Evolutionary conservation across 2,329 filamentous ascomycete species (phyloP), one percentile per base, ranked within the genome.

Genomic region (Ustulina deusta): DNA sequence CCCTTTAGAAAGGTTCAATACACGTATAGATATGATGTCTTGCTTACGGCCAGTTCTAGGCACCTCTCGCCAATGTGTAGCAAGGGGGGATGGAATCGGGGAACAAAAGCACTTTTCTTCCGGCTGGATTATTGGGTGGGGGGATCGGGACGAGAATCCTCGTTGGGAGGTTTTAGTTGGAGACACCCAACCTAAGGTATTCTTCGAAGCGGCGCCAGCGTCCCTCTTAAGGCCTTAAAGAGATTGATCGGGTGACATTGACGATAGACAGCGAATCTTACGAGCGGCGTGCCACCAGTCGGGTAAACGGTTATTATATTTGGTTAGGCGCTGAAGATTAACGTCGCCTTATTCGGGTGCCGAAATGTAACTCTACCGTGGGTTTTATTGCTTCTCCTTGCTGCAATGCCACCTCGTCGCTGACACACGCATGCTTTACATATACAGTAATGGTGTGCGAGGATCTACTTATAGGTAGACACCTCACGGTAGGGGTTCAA

Each of bases 261-360:
- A 56, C 34, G 54, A 55, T 29, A 56, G 29, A 44, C 32, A 56
- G 36, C 49, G 63, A 49, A 42, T 36, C 6, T 27, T 10, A 44
- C 40, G 52, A 38, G 62, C 29, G 60, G 44, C 40, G 36, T 48
- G 62, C 62, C 57, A 65, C 64, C 15, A 44, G 59, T 62, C 61
- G 65, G 65, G 54, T 68, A 68, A 65, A 59, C 58, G 68, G 68
- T 65, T 67, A 67, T 69, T 59, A 34, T 49, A 61, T 58, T 25
- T 67, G 51, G 40, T 52, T 58, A 22, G 55, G 63, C 51, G 60
- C 63, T 57, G 44, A 42, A 61, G 60, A 70, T 60, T 68, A 55
- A 59, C 48, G 49, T 67, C 61, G 68, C 68, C 65, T 51, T 55
- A 63, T 59, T 70, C 68, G 68, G 65, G 36, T 68, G 34, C 49